Evolutionary conservation across 169 alveolate genomes (phyloP).

Genomic region (Cryptosporidium felis): DNA sequence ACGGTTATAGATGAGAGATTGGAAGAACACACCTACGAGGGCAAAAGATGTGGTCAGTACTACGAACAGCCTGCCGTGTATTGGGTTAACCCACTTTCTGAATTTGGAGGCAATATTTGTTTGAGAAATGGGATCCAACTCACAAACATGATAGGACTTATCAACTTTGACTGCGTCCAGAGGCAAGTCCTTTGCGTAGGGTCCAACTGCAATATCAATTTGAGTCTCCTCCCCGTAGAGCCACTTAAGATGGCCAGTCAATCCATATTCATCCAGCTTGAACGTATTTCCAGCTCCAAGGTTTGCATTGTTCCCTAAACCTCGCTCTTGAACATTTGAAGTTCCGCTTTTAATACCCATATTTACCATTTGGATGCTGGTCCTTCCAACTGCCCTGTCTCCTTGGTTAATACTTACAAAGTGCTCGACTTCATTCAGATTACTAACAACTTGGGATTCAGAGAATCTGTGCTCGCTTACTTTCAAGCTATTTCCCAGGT

Average conservation of each 20-base stretch:
- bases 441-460: conserved; percentile 13
- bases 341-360: conserved; percentile 9
- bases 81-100: conserved; percentile 65
- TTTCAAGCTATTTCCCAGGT: too few species aligned
- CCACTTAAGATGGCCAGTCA: conserved; percentile 65
- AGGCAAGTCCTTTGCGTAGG: conserved; percentile 19
- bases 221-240: conserved; percentile 65
- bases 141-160: conserved; percentile 50
- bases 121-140: conserved; percentile 53
- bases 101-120: conserved; percentile 19
- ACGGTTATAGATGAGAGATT: conserved; percentile 51
- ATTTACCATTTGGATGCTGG: too few species aligned
- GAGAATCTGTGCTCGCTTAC: not conserved
- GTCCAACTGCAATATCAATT: conserved; percentile 53
- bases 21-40: conserved; percentile 52
- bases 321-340: not conserved
- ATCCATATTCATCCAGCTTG: conserved; percentile 53
- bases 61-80: conserved; percentile 63
- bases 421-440: conserved; percentile 5
- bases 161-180: conserved; percentile 39
- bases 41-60: conserved; percentile 68
- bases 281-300: conserved; percentile 25
- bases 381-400: conserved; percentile 28
- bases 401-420: not conserved
- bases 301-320: not conserved